Evolutionary conservation across 2,329 filamentous ascomycete species (phyloP).

Genomic region (Basipetospora chlamydospora): DNA sequence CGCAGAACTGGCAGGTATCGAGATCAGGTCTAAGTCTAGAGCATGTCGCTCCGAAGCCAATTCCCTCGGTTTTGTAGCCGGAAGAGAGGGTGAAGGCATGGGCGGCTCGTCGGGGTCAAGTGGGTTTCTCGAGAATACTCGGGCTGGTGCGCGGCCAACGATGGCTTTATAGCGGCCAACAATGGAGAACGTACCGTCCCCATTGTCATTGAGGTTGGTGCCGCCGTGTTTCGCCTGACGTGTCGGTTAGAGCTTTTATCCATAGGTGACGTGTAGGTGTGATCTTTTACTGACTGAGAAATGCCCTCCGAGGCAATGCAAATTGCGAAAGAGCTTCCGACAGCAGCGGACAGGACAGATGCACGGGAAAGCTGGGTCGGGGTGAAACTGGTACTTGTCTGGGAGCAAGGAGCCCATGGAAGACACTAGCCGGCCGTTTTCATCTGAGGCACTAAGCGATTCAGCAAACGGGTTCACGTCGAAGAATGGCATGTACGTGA

Average conservation of each 20-base stretch:
- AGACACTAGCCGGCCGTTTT: background rate
- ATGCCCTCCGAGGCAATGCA: constrained; percentile 7
- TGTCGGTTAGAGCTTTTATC: background rate
- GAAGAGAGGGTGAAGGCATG: too few relatives aligned
- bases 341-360: constrained; percentile 18
- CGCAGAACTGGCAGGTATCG: too few relatives aligned
- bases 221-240: background rate
- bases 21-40: too few relatives aligned
- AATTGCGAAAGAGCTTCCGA: constrained; percentile 8
- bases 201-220: constrained; percentile 17
- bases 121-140: constrained; percentile 13
- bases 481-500: too few relatives aligned
- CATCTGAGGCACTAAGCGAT: too few relatives aligned
- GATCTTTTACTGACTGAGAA: constrained; percentile 4
- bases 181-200: constrained; percentile 17
- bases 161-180: constrained; percentile 7
- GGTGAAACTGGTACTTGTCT: constrained; percentile 10
- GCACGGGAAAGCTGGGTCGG: constrained; percentile 10
- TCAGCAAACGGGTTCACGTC: too few relatives aligned
- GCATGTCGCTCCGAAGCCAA: too few relatives aligned
- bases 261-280: constrained; percentile 7
- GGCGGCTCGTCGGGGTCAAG: constrained; percentile 10
- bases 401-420: constrained; percentile 12
- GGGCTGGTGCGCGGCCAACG: background rate
- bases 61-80: too few relatives aligned